Evolutionary conservation across 805 yeast genomes (phyloP).

Genomic region (Barnettozyma siamensis): DNA sequence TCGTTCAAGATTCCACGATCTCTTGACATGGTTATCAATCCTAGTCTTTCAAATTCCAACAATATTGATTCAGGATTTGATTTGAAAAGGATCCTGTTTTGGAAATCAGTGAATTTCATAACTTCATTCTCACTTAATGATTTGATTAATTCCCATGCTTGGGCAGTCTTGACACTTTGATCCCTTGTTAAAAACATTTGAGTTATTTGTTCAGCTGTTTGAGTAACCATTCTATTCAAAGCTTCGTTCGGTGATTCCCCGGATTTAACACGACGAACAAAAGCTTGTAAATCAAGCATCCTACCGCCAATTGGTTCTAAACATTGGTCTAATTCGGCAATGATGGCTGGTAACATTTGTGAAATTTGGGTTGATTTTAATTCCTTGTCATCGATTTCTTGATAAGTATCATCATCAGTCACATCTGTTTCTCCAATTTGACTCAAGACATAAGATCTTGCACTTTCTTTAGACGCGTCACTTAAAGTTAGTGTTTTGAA

Average conservation of each 20-base stretch:
- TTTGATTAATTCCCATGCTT: conserved; percentile 82
- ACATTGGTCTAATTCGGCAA: conserved; percentile 43
- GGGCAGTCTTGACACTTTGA: conserved; percentile 63
- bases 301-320: conserved; percentile 88
- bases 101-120: conserved; percentile 46
- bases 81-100: conserved; percentile 54
- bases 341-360: conserved; percentile 15
- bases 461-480: conserved; percentile 73
- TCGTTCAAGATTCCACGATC: conserved; percentile 68
- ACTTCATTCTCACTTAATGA: conserved; percentile 44
- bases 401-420: conserved; percentile 12
- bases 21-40: conserved; percentile 63
- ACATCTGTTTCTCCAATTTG: conserved; percentile 35
- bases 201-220: conserved; percentile 82
- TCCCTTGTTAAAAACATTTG: conserved; percentile 61
- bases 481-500: conserved; percentile 68
- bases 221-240: conserved; percentile 69
- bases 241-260: conserved; percentile 85
- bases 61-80: conserved; percentile 50
- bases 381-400: conserved; percentile 22
- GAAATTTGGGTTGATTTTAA: conserved; percentile 9
- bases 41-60: conserved; percentile 70
- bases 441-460: conserved; percentile 60
- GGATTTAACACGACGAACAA: conserved; percentile 77
- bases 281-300: conserved; percentile 87